Evolutionary conservation across 176 grass and related monocot species (phyloP).

Genomic region (Metroxylon sagu): DNA sequence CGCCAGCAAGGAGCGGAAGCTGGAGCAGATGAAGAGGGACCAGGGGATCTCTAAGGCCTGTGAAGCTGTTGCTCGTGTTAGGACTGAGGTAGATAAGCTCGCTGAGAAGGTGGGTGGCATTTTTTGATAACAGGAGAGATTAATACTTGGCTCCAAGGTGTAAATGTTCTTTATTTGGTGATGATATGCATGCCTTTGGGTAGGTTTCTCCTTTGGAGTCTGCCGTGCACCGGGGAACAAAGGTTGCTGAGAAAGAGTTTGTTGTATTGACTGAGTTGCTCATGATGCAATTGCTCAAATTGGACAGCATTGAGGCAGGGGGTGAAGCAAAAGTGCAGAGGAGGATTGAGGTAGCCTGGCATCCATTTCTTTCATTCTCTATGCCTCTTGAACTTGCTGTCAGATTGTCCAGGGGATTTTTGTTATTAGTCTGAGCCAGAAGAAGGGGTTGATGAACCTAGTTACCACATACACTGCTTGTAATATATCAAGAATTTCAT

Average conservation of each 20-base stretch:
- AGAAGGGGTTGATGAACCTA: too few relatives aligned
- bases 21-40: constrained; percentile 37
- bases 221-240: constrained; percentile 40
- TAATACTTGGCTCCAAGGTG: too few relatives aligned
- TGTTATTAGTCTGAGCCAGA: too few relatives aligned
- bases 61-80: constrained; percentile 46
- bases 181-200: not conserved
- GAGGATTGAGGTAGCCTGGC: constrained; percentile 58
- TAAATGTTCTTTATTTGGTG: too few relatives aligned
- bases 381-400: too few relatives aligned
- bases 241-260: constrained; percentile 73
- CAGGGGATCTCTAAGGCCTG: constrained; percentile 54
- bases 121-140: too few relatives aligned
- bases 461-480: too few relatives aligned
- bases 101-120: constrained; percentile 48
- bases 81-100: constrained; percentile 71
- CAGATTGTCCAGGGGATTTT: too few relatives aligned
- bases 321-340: constrained; percentile 79
- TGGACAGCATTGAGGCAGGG: constrained; percentile 81
- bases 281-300: constrained; percentile 80
- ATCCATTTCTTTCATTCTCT: not conserved
- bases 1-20: constrained; percentile 42
- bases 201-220: constrained; percentile 78
- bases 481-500: too few relatives aligned
- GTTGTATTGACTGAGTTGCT: constrained; percentile 70